Percentiles rank a stretch among this genome's conserved stretches.
Evolutionary conservation across 371 early-diverging fungal species (phyloP).

Genomic region (Mortierella sp.): DNA sequence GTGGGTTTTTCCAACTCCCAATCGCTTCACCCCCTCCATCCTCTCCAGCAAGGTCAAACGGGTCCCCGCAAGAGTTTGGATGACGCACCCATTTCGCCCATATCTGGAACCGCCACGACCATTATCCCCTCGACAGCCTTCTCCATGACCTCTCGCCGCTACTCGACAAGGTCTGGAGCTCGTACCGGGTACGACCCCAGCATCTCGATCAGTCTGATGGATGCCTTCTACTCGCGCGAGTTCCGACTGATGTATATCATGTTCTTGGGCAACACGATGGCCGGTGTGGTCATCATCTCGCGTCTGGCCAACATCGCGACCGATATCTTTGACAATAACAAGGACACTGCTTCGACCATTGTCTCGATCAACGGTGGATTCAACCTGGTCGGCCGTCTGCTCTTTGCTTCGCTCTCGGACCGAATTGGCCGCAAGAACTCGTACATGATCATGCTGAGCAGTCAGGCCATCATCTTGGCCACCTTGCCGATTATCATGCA

Average conservation of each 20-base stretch:
- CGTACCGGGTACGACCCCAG: slow-evolving; percentile 58
- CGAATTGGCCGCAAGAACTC: slow-evolving; percentile 69
- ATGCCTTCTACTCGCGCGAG: slow-evolving; percentile 65
- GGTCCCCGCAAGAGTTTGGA: slow-evolving; percentile 30
- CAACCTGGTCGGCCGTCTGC: slow-evolving; percentile 71
- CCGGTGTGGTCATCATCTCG: slow-evolving; percentile 70
- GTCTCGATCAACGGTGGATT: slow-evolving; percentile 73
- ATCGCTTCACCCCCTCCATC: slow-evolving; percentile 24
- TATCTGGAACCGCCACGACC: slow-evolving; percentile 37
- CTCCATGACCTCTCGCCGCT: slow-evolving; percentile 29
- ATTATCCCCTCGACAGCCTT: slow-evolving; percentile 28
- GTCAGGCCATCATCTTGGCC: slow-evolving; percentile 63
- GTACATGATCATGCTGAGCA: slow-evolving; percentile 63
- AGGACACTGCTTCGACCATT: slow-evolving; percentile 61
- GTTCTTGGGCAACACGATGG: slow-evolving; percentile 67
- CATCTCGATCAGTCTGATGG: slow-evolving; percentile 63
- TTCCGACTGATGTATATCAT: slow-evolving; percentile 67
- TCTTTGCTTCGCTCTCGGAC: slow-evolving; percentile 73
- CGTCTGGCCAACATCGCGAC: slow-evolving; percentile 67
- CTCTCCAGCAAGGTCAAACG: slow-evolving; percentile 21
- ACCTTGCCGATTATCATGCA: slow-evolving; percentile 62
- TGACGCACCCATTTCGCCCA: slow-evolving; percentile 37
- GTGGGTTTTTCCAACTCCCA: background rate
- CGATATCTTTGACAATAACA: slow-evolving; percentile 60
- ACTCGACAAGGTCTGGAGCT: slow-evolving; percentile 21